Base-by-base conservation (phyloP, 495 filamentous ascomycete species). In the Neurospora sp. region DNA sequence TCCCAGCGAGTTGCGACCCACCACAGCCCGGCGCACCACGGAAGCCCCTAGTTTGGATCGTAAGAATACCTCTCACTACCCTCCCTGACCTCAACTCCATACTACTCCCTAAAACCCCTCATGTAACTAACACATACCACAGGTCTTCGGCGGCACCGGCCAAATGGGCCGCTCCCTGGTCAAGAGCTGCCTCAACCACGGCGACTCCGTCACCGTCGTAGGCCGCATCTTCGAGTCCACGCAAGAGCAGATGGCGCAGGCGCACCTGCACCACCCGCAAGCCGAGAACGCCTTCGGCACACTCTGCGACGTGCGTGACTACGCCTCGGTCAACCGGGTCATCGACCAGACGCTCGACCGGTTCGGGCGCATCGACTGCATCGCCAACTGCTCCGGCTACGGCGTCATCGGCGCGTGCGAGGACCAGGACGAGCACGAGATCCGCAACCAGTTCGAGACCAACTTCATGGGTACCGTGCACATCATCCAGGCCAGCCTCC, bases 401-500 rank as follows among this genome's bases (percentile, higher is more conserved):
- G 96, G 95, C 70, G 93, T 99, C 41, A 97, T 98, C 76, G 95
- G 93, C 39, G 91, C 95, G 3, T 97, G 94, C 83, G 96, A 99
- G 83, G 96, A 98, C 84, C 96, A 98, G 83, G 93, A 97, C 82
- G 93, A 96, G 77, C 91, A 93, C 80, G 95, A 98, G 76, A 91
- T 99, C 75, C 91, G 93, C 74, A 96, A 95, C 79, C 95, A 98
- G 81, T 98, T 98, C 82, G 92, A 95, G 83, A 98, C 94, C 39
- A 99, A 99, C 80, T 96, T 97, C 84, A 93, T 94, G 82, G 96
- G 96, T 72, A 95, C 93, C 0, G 79, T 98, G 74, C 91, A 98
- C 80, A 98, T 99, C 77, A 91, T 98, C 74, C 93, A 97, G 81
- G 83, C 92, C n/a, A 93, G 90, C 27, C 81, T 98, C 39, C 93